These are phyloP conservation scores for Cicer cuneatum DNA, from an alignment of 306 rosid species.

Conservation along the genomic window DNA sequence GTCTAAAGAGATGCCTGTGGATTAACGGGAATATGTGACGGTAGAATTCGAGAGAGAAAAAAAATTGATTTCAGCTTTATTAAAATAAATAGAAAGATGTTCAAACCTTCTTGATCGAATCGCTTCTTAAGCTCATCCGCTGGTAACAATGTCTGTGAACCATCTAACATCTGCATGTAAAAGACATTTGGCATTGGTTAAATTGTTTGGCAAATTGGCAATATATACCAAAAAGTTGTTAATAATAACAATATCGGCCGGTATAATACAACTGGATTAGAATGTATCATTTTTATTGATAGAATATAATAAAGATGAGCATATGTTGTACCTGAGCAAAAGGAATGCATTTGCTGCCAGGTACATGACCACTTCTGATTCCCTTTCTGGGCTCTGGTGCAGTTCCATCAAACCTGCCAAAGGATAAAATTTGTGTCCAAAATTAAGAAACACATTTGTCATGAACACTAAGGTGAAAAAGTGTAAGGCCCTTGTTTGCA, in stretches of 20 bases:
- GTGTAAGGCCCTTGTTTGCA: too few relatives aligned
- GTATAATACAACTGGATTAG: background rate
- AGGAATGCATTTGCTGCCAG: constrained; percentile 90
- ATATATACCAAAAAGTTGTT: background rate
- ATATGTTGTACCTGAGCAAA: constrained; percentile 65
- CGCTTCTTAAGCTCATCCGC: constrained; percentile 74
- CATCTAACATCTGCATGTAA: constrained; percentile 73
- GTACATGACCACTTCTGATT: constrained; percentile 90
- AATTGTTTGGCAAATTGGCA: constrained; percentile 5
- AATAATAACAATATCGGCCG: background rate
- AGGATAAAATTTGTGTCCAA: constrained; percentile 31
- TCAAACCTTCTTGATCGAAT: constrained; percentile 70
- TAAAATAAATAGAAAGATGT: background rate
- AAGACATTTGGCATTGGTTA: constrained; percentile 21
- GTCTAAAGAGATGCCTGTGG: constrained; percentile 84
- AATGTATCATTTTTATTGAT: constrained; percentile 10
- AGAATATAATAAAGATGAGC: background rate
- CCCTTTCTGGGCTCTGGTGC: constrained; percentile 89
- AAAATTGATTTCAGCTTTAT: constrained; percentile 23
- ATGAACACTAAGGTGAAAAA: background rate
- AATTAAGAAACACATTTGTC: background rate
- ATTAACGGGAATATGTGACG: background rate
- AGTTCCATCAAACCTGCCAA: constrained; percentile 78
- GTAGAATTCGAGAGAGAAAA: constrained; percentile 21
- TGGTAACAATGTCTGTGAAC: constrained; percentile 74